Evolutionary conservation across 2,329 filamentous ascomycete genomes (phyloP).

Genomic region (Phaeosphaeriaceae sp.): DNA sequence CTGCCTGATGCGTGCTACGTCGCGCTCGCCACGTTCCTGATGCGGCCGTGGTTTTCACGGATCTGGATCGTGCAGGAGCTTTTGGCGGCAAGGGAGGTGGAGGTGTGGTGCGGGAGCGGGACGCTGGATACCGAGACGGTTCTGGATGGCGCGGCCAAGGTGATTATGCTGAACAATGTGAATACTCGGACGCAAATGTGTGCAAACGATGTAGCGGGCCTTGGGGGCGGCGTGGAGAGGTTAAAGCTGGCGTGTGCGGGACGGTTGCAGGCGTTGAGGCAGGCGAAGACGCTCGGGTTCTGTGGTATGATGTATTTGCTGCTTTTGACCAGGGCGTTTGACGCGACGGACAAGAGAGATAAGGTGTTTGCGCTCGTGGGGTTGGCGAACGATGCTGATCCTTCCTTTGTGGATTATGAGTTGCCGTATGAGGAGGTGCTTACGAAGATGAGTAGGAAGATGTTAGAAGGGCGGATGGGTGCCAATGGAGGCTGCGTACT

Average conservation of each 20-base stretch:
- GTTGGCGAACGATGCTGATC: not conserved
- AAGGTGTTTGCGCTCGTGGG: constrained; percentile 11
- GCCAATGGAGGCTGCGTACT: not conserved
- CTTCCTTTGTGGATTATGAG: not conserved
- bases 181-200: not conserved
- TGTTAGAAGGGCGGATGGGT: not conserved
- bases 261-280: not conserved
- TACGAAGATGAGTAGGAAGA: not conserved
- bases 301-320: not conserved
- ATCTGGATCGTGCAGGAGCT: constrained; percentile 11
- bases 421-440: not conserved
- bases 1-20: not conserved
- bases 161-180: not conserved
- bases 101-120: not conserved
- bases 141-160: not conserved
- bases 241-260: not conserved
- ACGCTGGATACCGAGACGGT: not conserved
- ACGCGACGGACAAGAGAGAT: constrained; percentile 8
- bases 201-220: not conserved
- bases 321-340: not conserved
- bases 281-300: not conserved
- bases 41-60: constrained; percentile 10
- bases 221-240: not conserved
- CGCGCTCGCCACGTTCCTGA: constrained; percentile 6
- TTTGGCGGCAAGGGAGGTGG: not conserved